Evolutionary conservation across 768 basidiomycete species (phyloP), one percentile per base, ranked within the genome.

Genomic region (Clitopilus passeckerianus): DNA sequence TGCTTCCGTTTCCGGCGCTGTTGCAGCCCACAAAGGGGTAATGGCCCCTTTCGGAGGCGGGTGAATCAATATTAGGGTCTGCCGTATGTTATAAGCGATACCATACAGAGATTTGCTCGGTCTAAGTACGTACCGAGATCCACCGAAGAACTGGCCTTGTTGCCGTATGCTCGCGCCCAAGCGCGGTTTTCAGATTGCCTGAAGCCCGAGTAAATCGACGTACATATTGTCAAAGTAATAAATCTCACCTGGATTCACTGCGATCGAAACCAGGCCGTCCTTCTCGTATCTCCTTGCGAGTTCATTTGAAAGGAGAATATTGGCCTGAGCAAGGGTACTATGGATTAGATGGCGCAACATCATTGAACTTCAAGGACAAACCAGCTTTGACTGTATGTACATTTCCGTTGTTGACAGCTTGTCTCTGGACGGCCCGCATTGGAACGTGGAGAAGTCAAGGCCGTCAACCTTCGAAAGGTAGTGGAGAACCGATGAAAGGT

Each of bases 381-480:
- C 79, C 24, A 74, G 70, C 74, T 76, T 80, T 60, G 74, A 80
- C 63, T 76, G 73, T 34, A 53, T 54, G 57, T 80, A 82, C 57
- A 74, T 64, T 34, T 53, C 54, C 15, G 52, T 16, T 1, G 60
- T 23, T 14, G 16, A 22, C 8, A 58, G 59, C 59, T 69, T 72
- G 54, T 67, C 69, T 54, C 80, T 68, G 15, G 67, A 68, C 15
- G 74, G 71, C 0, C 71, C 67, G 59, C 76, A 77, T 41, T 65
- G 73, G 56, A 81, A 69, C 1, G 75, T 74, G 27, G 74, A 67
- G 59, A 79, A 75, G 34, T 74, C 64, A 44, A 81, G 69, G 2
- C 57, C 57, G 37, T 62, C 58, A 12, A 34, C 15, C 0, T 44
- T 61, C 30, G 61, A 63, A 24, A 72, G 50, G 16, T 69, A 61